Base-by-base conservation (phyloP, 2,329 filamentous ascomycete species). In the Nemania diffusa region DNA sequence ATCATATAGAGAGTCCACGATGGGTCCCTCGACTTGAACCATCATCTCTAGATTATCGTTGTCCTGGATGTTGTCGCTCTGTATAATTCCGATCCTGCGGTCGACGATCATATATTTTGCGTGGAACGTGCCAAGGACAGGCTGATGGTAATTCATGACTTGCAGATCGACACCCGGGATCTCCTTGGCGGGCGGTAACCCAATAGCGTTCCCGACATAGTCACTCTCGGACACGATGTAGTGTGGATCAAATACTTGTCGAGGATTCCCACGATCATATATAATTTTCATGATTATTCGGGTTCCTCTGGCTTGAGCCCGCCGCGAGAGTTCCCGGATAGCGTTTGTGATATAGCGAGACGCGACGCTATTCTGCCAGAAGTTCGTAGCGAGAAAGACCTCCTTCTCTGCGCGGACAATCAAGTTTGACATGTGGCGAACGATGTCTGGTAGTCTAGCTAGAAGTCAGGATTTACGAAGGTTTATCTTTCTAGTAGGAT, bases 21-120 rank as follows among this genome's bases (percentile, higher is more conserved):
- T 91, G 0, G 91, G 87, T 0, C 92, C 92, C 79, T 94, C 91
- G 0, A 93, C 76, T 62, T 92, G 91, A 2, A 87, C 84, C 86
- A 93, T 89, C 92, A 95, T 94, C 78, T 95, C 92, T 62, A 94
- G 67, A 71, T 95, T 95, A 72, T 92, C 90, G 60, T 93, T 94
- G 70, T 93, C 89, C 77, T 89, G 84, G 57, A 94, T 91, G 73
- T 94, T 95, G 77, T 93, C 93, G 80, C 91, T 94, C 79, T 92
- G 90, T 1, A 94, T 76, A 1, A 92, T 81, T 0, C 87, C 92
- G n/a, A 91, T 82, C 68, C 86, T 87, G 6, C 92, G 84, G 76
- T 95, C 92, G 1, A 94, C 87, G 1, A 94, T 82, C 83, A 92
- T 91, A 75, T 91, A 93, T 75, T 95, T 95, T 69, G 88, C 84